Evolutionary conservation across 2,329 filamentous ascomycete species (phyloP), one percentile per base, ranked within the genome.

Genomic region (Cytospora schulzeri): DNA sequence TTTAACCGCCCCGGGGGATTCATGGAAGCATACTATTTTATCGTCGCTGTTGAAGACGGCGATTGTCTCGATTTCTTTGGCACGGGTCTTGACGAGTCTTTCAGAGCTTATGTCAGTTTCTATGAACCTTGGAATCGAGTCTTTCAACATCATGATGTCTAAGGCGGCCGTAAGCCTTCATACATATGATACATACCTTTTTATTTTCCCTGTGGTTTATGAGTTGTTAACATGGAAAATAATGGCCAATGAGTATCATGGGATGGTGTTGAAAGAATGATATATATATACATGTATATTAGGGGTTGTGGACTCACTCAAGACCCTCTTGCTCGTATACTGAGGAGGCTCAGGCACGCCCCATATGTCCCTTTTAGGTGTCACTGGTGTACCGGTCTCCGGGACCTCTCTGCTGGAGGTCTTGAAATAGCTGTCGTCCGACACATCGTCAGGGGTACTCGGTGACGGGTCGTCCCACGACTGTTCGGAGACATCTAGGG

Each of bases 31-130:
- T 5, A 45, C 31, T n/a, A 60, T 53, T 8, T 38, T 48, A 35
- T 35, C 58, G 14, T 53, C 22, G 24, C 17, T 53, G 33, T 48
- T 60, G 33, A 60, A 60, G 45, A 60, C 31, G 24, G 45, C 52
- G 22, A 60, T 31, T 2, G 41, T 29, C 15, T 53, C 50, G 33
- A 60, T 41, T 22, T 53, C 31, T n/a, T 60, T 53, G 28, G 45
- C 11, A 5, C 14, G 50, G 17, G 52, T 53, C 11, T 41, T 53
- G 24, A 51, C 48, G 3, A 53, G 48, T 35, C 58, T 60, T 22
- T 24, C 4, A 12, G 33, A 12, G 11, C 12, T 4, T 35, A 15
- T 35, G 33, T 35, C 4, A 35, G 33, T 35, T 2, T 35, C 33
- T 3, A 15, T 35, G 33, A 35, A 14, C 33, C 12, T 6, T 17